Evolutionary conservation across 2,329 filamentous ascomycete species (phyloP), one percentile per base, ranked within the genome.

Genomic region (Metarhizium rileyi): DNA sequence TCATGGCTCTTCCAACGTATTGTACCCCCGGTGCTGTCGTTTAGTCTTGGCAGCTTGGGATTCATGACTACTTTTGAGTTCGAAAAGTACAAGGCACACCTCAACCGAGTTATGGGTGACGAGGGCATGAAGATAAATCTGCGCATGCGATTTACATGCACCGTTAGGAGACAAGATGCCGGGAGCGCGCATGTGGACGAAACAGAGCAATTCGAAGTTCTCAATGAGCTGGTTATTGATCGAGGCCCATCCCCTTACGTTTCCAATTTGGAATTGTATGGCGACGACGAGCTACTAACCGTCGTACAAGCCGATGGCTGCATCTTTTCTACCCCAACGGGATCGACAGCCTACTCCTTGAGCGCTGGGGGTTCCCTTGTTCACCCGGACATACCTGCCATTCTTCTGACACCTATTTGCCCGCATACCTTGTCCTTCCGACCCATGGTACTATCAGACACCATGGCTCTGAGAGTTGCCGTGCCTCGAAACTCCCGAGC

Each of bases 141-240:
- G 58, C 89, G 93, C 57, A 98, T 98, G 93, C 87, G 93, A 54
- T 98, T 98, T 67, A 98, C 93, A 16, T 97, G 91, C 71, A 97
- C 93, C 0, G 90, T 98, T 8, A 96, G 91, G 72, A 86, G 91
- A 42, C 77, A 84, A 56, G 81, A 78, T 27, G 67, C 70, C 4
- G 65, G 71, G 2, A 78, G 76, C 10, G 75, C 80, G n/a, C 80
- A 81, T 36, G 78, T 84, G 56, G 85, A 93, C 58, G 90, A 96
- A 67, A 88, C 86, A 42, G 91, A 97, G 70, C 90, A 95, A 61
- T 97, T 96, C 56, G 93, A 98, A 70, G 91, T 98, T 20, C 81
- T 98, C 56, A 98, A 98, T 69, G 93, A 98, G 71, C 83, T 98
- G 47, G 91, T 98, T 66, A 97, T 98, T 60, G 93, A 98, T 70